Evolutionary conservation across 2,329 filamentous ascomycete species (phyloP).

Genomic region (Hymenoscyphus fructigenus): DNA sequence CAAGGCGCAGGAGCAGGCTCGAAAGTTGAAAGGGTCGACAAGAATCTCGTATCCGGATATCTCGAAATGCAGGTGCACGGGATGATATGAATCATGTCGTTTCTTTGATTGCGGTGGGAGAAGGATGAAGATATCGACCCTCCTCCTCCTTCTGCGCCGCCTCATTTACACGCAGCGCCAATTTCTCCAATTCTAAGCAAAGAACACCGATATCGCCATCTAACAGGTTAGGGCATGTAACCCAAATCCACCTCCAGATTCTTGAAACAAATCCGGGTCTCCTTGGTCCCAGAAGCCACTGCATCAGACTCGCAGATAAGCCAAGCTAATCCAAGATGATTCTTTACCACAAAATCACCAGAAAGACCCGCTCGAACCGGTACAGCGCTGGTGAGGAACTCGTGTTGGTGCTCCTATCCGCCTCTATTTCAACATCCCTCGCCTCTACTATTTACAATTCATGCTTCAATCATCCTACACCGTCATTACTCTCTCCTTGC

Average conservation of each 20-base stretch:
- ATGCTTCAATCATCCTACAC: neutral
- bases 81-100: neutral
- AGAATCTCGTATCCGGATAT: neutral
- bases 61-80: neutral
- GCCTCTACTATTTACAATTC: neutral
- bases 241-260: neutral
- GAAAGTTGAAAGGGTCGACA: neutral
- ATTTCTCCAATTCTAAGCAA: neutral
- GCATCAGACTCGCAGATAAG: constrained; percentile 1
- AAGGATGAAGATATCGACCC: neutral
- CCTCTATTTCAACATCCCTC: neutral
- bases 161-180: neutral
- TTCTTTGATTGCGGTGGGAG: neutral
- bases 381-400: neutral
- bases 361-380: neutral
- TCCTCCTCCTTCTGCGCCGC: neutral
- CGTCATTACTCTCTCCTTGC: neutral
- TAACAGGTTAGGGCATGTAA: neutral
- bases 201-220: neutral
- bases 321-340: neutral
- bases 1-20: neutral
- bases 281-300: neutral
- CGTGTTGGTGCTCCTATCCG: neutral
- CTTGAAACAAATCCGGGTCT: neutral
- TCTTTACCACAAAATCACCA: neutral